Base-by-base conservation (phyloP, 192 early-diverging fungal species). In the Spinellus fusiger region DNA sequence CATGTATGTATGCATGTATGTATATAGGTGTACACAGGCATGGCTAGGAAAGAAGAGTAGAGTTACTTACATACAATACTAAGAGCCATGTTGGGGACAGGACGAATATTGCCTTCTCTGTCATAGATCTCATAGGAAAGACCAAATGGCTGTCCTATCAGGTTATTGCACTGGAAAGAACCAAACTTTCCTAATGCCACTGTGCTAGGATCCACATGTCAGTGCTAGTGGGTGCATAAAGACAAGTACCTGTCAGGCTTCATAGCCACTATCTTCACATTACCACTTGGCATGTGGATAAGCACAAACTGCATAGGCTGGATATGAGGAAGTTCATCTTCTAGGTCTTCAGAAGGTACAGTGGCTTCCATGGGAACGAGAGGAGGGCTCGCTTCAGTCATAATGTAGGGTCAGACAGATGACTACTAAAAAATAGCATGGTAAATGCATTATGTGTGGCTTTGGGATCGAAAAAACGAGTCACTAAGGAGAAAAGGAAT, bases 161-260 rank as follows among this genome's bases (percentile, higher is more conserved):
- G 75, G 59, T 82, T 86, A 62, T 87, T 79, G 9, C 83, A 80
- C 54, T 82, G 66, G 75, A 96, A 94, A 29, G 77, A 77, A 32
- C 95, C 95, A 78, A 98, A 96, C 71, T 96, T 98, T 52, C 95
- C 95, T 31, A 98, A 68, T 12, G 77, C 76, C n/a, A 90, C 66
- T 5, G 65, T 77, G 5, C 79, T 83, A n/a, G n/a, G 59, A n/a
- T 54, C 13, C 25, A 35, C 25, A 1, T n/a, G 37, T 34, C 44
- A 31, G n/a, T 25, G 37, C 48, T 32, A n/a, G 13, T 29, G 32
- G 22, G 1, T 35, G 9, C 33, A 54, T 4, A 31, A 20, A 3
- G 56, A 44, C 28, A 35, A n/a, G n/a, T 77, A 86, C 71, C 66
- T 81, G 60, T 79, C 78, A 16, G 85, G 70, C 53, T 84, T 80